Base-by-base conservation (phyloP, 2,329 filamentous ascomycete species). In the Diaporthe australafricana region DNA sequence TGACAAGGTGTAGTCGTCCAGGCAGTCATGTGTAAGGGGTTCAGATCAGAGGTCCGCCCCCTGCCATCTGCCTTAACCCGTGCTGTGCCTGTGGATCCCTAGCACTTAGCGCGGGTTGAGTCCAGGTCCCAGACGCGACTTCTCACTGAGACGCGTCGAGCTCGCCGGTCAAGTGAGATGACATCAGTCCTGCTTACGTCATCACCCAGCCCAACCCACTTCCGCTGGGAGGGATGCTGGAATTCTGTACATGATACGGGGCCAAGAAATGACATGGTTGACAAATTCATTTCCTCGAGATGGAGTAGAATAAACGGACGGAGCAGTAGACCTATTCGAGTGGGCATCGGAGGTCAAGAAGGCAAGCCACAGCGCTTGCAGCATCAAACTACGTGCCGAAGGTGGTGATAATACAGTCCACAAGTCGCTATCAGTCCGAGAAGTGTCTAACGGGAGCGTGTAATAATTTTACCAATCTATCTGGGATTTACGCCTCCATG, bases 381-480 rank as follows among this genome's bases (percentile, higher is more conserved):
- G 22, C 35, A 40, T 11, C 38, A 40, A 14, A 16, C 14, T 40
- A 40, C 38, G 38, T 40, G 38, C 38, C 14, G 32, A 35, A 5
- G 16, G 17, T 6, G 25, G 25, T 9, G 22, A 3, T 8, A 14
- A 30, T 20, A 22, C n/a, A n/a, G 16, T n/a, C 40, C 32, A 8
- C 6, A 27, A 22, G 38, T 5, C 25, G 30, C 9, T 63, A 5
- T 50, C 45, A 20, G 2, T 38, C 9, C 3, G 4, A n/a, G 30
- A 17, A 20, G 16, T 27, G 27, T 69, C 38, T 42, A 65, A 42
- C 22, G 40, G 56, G 57, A 65, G 56, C 32, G 40, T 70, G 32
- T 45, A 42, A 57, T 73, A 35, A 55, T 52, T 72, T 72, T 63
- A 68, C 72, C 72, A 74, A 68, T 72, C 65, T 74, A 74, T 68